Evolutionary conservation across 2,329 filamentous ascomycete species (phyloP), one percentile per base, ranked within the genome.

Genomic region (Colletotrichum acutatum): DNA sequence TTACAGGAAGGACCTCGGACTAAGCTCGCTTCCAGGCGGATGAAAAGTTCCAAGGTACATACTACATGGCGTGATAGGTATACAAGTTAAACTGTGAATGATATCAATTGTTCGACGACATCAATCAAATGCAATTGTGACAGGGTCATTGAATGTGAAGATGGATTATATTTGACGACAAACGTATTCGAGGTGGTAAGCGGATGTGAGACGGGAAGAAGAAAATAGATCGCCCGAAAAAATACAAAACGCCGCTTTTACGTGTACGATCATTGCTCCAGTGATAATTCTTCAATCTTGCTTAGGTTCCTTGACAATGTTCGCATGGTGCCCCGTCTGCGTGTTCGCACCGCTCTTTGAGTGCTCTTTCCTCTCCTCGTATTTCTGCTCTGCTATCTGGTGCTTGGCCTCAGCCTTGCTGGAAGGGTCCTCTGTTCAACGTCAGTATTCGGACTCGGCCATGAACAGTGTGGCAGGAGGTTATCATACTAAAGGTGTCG

Each of bases 281-380:
- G 8, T 2, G 5, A n/a, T 8, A 3, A 9, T 49, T 9, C 42
- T 8, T 49, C 19, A 49, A 19, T 11, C 19, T n/a, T 49, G 8
- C 42, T 49, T 49, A n/a, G 42, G 42, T 22, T 49, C 42, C 42
- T 49, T 22, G 19, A 49, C 42, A 9, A 49, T 11, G 1, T 49
- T 49, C 11, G 42, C 19, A 22, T 22, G 42, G 8, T 22, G 42
- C 8, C 19, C 42, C 19, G 42, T 22, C 19, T 49, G 42, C 1
- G 54, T 70, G 61, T 70, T 70, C 5, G 68, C 68, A n/a, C 68
- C 68, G 0, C 54, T 66, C 54, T 70, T 70, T 5, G 68, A 70
- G 61, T 66, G 61, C 30, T 70, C 68, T 5, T 11, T 66, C 53
- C 61, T 70, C 42, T 70, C 42, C 42, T 60, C 42, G 3, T 42